These are phyloP conservation scores for Cladophialophora bantiana DNA, from an alignment of 2,329 filamentous ascomycete species.

Conservation along the genomic window DNA sequence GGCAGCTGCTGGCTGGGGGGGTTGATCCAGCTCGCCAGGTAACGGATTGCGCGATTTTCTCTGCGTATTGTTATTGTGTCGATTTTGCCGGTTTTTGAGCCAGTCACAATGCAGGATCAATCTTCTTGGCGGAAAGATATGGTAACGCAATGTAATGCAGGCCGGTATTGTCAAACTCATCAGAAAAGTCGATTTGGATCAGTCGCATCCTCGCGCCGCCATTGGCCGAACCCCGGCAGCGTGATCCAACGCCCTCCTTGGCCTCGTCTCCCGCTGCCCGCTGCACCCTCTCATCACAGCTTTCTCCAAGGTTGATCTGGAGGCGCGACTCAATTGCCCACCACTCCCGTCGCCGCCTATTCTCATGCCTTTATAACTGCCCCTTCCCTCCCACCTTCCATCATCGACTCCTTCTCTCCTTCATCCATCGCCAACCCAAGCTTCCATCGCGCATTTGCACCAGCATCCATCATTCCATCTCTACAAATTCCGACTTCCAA, in stretches of 20 bases:
- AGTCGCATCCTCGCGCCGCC: constrained; percentile 26
- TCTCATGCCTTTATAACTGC: constrained; percentile 53
- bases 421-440: constrained; percentile 42
- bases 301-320: constrained; percentile 54
- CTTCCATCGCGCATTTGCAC: constrained; percentile 43
- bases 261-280: not conserved
- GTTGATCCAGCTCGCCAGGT: constrained; percentile 32
- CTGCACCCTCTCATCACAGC: constrained; percentile 23
- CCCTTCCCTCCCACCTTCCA: constrained; percentile 45
- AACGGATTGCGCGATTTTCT: constrained; percentile 35
- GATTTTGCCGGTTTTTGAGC: constrained; percentile 37
- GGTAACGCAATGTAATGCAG: constrained; percentile 28
- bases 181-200: constrained; percentile 41
- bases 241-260: constrained; percentile 31
- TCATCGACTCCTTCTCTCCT: constrained; percentile 43
- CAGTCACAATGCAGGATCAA: constrained; percentile 36
- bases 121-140: constrained; percentile 34
- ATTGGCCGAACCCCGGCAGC: constrained; percentile 39
- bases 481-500: constrained; percentile 48
- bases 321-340: constrained; percentile 44
- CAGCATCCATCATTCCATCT: constrained; percentile 37
- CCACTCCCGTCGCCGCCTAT: constrained; percentile 52
- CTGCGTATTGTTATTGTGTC: constrained; percentile 38
- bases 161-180: constrained; percentile 38
- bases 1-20: constrained; percentile 23